These are phyloP conservation scores for Aquilaria yunnanensis DNA, from an alignment of 345 rosid genomes.

Conservation along the genomic window DNA sequence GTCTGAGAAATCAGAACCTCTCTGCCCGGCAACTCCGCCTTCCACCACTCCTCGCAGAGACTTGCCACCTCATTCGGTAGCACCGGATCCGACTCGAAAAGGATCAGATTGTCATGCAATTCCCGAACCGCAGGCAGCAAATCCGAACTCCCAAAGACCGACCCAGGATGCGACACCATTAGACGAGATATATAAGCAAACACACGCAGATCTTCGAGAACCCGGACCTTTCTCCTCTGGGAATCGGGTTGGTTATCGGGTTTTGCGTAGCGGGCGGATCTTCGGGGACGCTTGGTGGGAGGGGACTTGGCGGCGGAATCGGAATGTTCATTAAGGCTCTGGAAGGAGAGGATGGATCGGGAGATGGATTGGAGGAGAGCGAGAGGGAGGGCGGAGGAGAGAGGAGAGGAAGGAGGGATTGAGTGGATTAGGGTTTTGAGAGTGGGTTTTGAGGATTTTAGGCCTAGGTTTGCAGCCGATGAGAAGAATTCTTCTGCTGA, in stretches of 20 bases:
- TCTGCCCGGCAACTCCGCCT: slow-evolving; percentile 40
- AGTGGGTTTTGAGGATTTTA: slow-evolving; percentile 60
- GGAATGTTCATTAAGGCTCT: slow-evolving; percentile 15
- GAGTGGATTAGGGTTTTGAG: slow-evolving; percentile 56
- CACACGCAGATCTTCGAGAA: slow-evolving; percentile 37
- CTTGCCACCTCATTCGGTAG: slow-evolving; percentile 56
- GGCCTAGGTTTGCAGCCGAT: slow-evolving; percentile 32
- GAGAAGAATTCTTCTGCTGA: slow-evolving; percentile 70
- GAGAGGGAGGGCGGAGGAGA: slow-evolving; percentile 46
- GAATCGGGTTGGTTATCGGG: neutral
- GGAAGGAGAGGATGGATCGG: slow-evolving; percentile 31
- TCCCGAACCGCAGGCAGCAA: slow-evolving; percentile 51
- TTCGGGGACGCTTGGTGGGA: slow-evolving; percentile 41
- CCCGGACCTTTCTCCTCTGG: slow-evolving; percentile 18
- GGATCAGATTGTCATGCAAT: slow-evolving; percentile 56
- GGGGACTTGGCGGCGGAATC: slow-evolving; percentile 30
- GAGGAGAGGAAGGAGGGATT: slow-evolving; percentile 43
- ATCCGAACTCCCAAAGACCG: slow-evolving; percentile 35
- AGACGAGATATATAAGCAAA: slow-evolving; percentile 34
- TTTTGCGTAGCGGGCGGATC: slow-evolving; percentile 25
- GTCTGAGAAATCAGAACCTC: slow-evolving; percentile 72
- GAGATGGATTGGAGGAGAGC: slow-evolving; percentile 45
- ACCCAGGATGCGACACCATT: slow-evolving; percentile 48
- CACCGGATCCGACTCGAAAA: slow-evolving; percentile 63
- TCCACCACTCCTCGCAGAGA: slow-evolving; percentile 87